Conservation (phyloP, 2,329 filamentous ascomycete genomes). For the Lachnellula arida region DNA sequence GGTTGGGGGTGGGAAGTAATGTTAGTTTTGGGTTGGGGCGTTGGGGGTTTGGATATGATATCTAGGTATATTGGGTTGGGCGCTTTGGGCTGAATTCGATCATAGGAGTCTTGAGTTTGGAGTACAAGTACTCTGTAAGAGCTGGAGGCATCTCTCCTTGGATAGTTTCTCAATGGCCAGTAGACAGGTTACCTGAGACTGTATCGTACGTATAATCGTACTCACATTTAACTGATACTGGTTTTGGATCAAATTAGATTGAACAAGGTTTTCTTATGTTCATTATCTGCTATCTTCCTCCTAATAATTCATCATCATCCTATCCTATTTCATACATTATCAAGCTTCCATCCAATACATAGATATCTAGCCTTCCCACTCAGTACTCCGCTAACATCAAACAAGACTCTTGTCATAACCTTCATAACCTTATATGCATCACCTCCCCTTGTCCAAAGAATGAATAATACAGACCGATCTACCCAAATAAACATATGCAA, state of each 20-base stretch:
- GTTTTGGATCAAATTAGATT: too few relatives aligned
- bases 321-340: not conserved
- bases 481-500: constrained; percentile 12
- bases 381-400: not conserved
- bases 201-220: too few relatives aligned
- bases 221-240: too few relatives aligned
- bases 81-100: too few relatives aligned
- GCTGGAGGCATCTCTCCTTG: too few relatives aligned
- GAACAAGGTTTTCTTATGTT: not conserved
- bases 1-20: constrained; percentile 32
- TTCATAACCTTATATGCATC: constrained; percentile 24
- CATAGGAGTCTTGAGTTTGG: too few relatives aligned
- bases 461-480: constrained; percentile 10
- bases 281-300: not conserved
- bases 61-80: too few relatives aligned
- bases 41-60: not conserved
- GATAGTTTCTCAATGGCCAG: too few relatives aligned
- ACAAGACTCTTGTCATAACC: constrained; percentile 14
- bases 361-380: not conserved
- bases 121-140: too few relatives aligned
- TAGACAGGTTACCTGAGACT: too few relatives aligned
- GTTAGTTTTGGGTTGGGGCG: not conserved
- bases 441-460: constrained; percentile 2
- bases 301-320: not conserved
- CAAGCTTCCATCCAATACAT: not conserved